Evolutionary conservation across 140 eudicot genomes (phyloP).

Genomic region (Oenanthe javanica): DNA sequence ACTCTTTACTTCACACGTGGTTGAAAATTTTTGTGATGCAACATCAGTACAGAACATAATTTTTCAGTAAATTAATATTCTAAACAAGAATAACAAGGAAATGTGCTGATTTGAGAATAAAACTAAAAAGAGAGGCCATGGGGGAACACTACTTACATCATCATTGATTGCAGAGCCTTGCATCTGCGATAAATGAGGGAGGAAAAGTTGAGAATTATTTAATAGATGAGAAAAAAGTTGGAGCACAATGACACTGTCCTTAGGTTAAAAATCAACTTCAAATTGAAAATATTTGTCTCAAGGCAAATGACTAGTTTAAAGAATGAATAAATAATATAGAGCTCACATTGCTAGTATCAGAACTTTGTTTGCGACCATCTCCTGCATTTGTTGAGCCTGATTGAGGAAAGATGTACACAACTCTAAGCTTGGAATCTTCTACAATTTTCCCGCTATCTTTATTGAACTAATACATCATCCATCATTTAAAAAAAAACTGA

Average conservation of each 20-base stretch:
- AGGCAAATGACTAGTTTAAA: neutral
- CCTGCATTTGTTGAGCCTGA: constrained; percentile 31
- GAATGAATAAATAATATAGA: constrained; percentile 1
- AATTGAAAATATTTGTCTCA: neutral
- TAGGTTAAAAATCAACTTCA: neutral
- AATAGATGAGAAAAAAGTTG: neutral
- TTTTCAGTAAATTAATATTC: too few species aligned
- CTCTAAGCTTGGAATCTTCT: constrained; percentile 81
- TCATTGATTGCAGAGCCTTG: constrained; percentile 18
- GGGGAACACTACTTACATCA: constrained; percentile 27
- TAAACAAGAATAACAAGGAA: neutral
- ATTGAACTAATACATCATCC: constrained; percentile 41
- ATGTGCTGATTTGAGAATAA: neutral
- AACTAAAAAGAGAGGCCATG: neutral
- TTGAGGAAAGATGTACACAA: constrained; percentile 46
- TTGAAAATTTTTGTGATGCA: neutral
- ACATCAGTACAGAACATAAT: neutral
- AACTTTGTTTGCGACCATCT: constrained; percentile 27
- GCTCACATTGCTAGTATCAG: constrained; percentile 38
- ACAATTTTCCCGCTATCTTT: constrained; percentile 62
- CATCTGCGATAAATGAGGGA: constrained; percentile 21
- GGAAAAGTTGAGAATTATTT: neutral
- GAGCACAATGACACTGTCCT: neutral
- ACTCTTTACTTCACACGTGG: neutral
- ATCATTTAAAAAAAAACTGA: neutral